Evolutionary conservation across 179 eudicot species (phyloP).

Genomic region (Corrigiola litoralis): DNA sequence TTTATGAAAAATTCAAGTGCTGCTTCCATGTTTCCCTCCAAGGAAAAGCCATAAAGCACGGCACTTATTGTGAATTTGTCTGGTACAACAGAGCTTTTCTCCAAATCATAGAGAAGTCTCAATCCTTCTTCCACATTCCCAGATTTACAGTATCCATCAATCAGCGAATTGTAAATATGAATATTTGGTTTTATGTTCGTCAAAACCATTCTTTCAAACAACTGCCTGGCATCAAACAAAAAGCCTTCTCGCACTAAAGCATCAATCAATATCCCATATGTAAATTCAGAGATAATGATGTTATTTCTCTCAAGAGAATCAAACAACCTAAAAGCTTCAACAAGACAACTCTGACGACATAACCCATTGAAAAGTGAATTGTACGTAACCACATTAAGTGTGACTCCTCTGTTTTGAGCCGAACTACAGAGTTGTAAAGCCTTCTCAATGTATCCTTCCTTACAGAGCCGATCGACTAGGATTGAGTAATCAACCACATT

Average conservation of each 20-base stretch:
- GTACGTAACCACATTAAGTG: slow-evolving; percentile 56
- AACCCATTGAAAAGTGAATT: slow-evolving; percentile 73
- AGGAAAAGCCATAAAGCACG: slow-evolving; percentile 58
- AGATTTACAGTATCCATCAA: slow-evolving; percentile 59
- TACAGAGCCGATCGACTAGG: slow-evolving; percentile 73
- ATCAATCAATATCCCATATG: slow-evolving; percentile 71
- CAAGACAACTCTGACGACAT: slow-evolving; percentile 76
- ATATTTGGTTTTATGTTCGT: slow-evolving; percentile 51
- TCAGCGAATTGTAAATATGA: slow-evolving; percentile 63
- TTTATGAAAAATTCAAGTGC: slow-evolving; percentile 55
- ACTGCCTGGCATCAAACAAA: slow-evolving; percentile 60
- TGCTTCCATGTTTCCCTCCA: slow-evolving; percentile 73
- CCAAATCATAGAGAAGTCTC: slow-evolving; percentile 52
- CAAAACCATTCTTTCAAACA: slow-evolving; percentile 65
- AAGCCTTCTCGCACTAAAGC: slow-evolving; percentile 69
- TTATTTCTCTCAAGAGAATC: slow-evolving; percentile 66
- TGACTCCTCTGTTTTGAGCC: slow-evolving; percentile 49
- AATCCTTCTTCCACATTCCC: slow-evolving; percentile 59
- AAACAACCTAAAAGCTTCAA: slow-evolving; percentile 86
- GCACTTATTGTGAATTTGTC: slow-evolving; percentile 74
- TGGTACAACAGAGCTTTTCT: slow-evolving; percentile 43
- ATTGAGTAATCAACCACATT: slow-evolving; percentile 64
- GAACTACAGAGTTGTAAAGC: slow-evolving; percentile 64
- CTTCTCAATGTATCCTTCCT: slow-evolving; percentile 58
- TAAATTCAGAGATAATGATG: slow-evolving; percentile 58